Base-by-base conservation (phyloP, 1,284 basidiomycete genomes). In the Cutaneotrichosporon cavernicola region DNA sequence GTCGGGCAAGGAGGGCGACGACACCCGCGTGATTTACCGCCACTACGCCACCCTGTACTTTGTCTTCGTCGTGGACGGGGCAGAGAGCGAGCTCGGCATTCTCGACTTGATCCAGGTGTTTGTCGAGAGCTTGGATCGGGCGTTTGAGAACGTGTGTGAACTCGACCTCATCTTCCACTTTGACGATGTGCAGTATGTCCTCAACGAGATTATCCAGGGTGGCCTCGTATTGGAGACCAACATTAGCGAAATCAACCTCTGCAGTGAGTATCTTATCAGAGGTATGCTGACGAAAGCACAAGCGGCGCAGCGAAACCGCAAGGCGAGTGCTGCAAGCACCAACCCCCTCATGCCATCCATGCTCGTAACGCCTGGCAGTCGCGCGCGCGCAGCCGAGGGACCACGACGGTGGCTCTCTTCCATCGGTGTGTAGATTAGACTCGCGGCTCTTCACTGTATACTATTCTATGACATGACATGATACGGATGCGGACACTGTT, bases 141-240 rank as follows among this genome's bases (percentile, higher is more conserved):
- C 92, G 30, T 99, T 99, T 76, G 94, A 97, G 82, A 98, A 98
- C 74, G 97, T 99, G 0, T 99, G 97, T 82, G 97, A 99, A 81
- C 84, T 99, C 53, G 97, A 99, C 78, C 85, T 99, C 31, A 96
- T 99, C 64, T 99, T 99, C 80, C 93, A 98, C 81, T 99, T 97
- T 74, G 96, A 99, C 78, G 92, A 98, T 84, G 95, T 92, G 8
- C 94, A 99, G 75, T 90, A 96, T 69, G 92, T 98, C 56, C 86
- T 99, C 53, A 86, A 89, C 40, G 96, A 99, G 80, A 89, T 99
- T 56, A 92, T 99, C 34, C 95, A 98, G 82, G 97, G 95, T 32
- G 97, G 97, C 0, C 84, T 99, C 36, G 97, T 99, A 2, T 83
- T 99, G n/a, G 97, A 99, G 80, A 99, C 97, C 7, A 97, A 96